Evolutionary conservation across 768 basidiomycete genomes (phyloP), one percentile per base, ranked within the genome.

Genomic region (Tulasnella sp.): DNA sequence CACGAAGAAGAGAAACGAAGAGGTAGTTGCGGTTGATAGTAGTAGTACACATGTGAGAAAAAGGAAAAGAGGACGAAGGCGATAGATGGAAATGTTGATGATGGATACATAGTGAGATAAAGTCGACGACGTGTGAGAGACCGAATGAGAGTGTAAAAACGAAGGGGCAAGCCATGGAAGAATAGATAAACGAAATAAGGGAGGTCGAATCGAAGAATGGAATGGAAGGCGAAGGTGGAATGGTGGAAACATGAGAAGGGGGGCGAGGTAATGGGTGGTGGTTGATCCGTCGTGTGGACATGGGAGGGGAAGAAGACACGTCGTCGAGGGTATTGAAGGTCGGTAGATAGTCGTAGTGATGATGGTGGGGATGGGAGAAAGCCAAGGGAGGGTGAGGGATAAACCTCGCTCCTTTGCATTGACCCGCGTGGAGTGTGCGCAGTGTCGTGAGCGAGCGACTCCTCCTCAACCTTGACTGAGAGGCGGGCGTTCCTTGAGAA

Each of bases 401-500:
- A 54, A 54, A 54, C 54, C 54, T 54, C 54, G 54, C 54, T 54
- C 11, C 24, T 54, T 54, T 54, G 5, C 18, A 20, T 54, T 11
- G 54, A 54, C 54, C 54, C 54, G 54, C 54, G 54, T 54, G 54
- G 54, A 54, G 54, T 24, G 1, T 54, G 54, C 54, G 54, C 54
- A 54, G 54, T n/a, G 54, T 54, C 54, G 54, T 54, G 54, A 2
- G 46, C 46, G 37, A 37, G 37, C 46, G 46, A 46, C 46, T 46
- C 46, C 46, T 46, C 46, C 46, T 54, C 54, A n/a, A n/a, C 54
- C 54, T 54, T 24, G 24, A 54, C 54, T 54, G 54, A 54, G 54
- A n/a, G n/a, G 54, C 24, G 54, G 54, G 54, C 54, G 54, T 54
- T 54, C 54, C 54, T 54, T 54, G 54, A 54, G 54, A 54, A 54